Conservation (phyloP, 352 stramenopile genomes). For the Phytopythium vexans region DNA sequence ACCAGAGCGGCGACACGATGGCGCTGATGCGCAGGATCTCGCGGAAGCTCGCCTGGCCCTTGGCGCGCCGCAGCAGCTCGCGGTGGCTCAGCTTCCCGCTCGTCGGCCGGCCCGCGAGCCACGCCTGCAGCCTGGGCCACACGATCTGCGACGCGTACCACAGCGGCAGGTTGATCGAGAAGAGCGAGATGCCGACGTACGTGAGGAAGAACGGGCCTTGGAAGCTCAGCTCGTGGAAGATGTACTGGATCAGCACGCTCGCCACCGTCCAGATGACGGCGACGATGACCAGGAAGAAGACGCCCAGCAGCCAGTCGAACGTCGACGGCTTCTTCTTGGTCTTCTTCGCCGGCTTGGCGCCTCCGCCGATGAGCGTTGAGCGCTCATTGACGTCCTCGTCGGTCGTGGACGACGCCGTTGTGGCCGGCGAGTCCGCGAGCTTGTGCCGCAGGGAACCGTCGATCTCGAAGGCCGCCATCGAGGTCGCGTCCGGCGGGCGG, state of each 20-base stretch:
- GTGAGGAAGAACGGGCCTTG: conserved; percentile 87
- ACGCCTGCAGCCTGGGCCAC: conserved; percentile 31
- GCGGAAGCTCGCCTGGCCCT: conserved; percentile 31
- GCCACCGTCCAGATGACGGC: conserved; percentile 84
- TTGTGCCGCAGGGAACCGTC: too few species aligned
- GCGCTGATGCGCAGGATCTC: conserved; percentile 50
- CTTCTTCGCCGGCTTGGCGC: conserved; percentile 4
- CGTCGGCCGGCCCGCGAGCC: conserved; percentile 30
- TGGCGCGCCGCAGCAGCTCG: conserved; percentile 25
- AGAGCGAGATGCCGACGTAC: conserved; percentile 85
- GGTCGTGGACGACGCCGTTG: too few species aligned
- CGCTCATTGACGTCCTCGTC: too few species aligned
- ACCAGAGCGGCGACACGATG: conserved; percentile 92
- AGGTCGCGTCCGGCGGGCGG: too few species aligned
- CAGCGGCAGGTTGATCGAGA: conserved; percentile 80
- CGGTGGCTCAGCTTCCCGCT: conserved; percentile 33
- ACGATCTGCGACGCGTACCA: conserved; percentile 64
- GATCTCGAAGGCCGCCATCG: too few species aligned
- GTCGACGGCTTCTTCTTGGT: conserved; percentile 20
- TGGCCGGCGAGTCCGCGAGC: too few species aligned
- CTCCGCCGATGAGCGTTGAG: too few species aligned
- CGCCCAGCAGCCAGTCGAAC: conserved; percentile 68
- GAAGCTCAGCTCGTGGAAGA: conserved; percentile 86
- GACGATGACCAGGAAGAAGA: conserved; percentile 70
- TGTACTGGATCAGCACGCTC: conserved; percentile 87